phyloP scores from a whole-genome alignment of 2,329 filamentous ascomycete species.

The Akanthomyces uredinophilus region DNA sequence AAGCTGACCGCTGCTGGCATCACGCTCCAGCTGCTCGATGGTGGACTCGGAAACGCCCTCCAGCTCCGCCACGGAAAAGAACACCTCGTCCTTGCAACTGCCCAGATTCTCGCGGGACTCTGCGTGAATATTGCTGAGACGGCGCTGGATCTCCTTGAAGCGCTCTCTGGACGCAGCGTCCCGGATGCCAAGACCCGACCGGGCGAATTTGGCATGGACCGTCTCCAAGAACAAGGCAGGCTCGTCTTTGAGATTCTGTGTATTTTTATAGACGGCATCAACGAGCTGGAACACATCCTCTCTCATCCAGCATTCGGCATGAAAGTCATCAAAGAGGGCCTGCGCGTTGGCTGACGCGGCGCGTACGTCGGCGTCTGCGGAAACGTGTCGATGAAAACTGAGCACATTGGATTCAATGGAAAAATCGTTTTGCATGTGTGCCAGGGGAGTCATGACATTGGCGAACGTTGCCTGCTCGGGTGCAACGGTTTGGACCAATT shows the following conservation, averaged over 20 bases:
- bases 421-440: not conserved
- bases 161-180: not conserved
- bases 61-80: not conserved
- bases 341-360: not conserved
- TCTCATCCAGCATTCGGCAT: not conserved
- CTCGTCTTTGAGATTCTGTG: not conserved
- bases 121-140: not conserved
- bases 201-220: not conserved
- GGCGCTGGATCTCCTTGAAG: not conserved
- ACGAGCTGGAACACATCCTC: conserved; percentile 1
- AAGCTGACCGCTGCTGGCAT: not conserved
- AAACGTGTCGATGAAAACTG: not conserved
- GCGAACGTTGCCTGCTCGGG: not conserved
- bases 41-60: no score
- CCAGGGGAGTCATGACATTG: not conserved
- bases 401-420: not conserved
- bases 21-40: not conserved
- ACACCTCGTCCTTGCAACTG: not conserved
- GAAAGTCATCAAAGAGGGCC: not conserved
- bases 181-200: not conserved
- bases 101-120: not conserved
- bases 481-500: not conserved
- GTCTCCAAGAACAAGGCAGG: not conserved
- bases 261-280: not conserved
- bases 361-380: not conserved